A percentile compares a stretch with the other conserved stretches of the same genome.
Evolutionary conservation across 805 yeast genomes (phyloP).

Genomic region (Lipomyces lipofer): DNA sequence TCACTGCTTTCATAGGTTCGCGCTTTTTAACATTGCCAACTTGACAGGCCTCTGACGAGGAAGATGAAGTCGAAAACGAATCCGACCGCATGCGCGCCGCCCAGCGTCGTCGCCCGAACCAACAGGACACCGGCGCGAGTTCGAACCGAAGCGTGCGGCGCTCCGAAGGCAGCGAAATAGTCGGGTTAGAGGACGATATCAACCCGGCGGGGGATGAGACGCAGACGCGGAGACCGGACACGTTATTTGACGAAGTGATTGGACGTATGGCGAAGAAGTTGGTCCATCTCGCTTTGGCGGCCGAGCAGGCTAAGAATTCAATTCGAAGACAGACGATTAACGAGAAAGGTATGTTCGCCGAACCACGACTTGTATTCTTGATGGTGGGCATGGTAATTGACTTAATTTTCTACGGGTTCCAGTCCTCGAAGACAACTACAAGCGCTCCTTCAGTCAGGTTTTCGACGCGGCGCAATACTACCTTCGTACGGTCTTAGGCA

Average conservation of each 20-base stretch:
- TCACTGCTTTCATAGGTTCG: too few relatives aligned
- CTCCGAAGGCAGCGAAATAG: too few relatives aligned
- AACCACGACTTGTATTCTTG: background rate
- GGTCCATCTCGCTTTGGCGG: conserved; percentile 21
- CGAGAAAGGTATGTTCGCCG: conserved; percentile 23
- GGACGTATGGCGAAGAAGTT: conserved; percentile 28
- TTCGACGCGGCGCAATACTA: conserved; percentile 16
- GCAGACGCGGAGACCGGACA: too few relatives aligned
- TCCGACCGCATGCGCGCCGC: too few relatives aligned
- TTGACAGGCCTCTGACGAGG: too few relatives aligned
- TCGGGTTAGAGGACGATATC: too few relatives aligned
- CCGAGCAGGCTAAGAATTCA: conserved; percentile 16
- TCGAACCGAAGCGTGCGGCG: too few relatives aligned
- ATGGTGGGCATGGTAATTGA: background rate
- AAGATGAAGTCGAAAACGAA: background rate
- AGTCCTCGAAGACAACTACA: conserved; percentile 24
- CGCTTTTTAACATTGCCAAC: too few relatives aligned
- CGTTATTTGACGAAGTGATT: background rate
- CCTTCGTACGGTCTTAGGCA: conserved; percentile 11
- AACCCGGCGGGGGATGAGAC: too few relatives aligned
- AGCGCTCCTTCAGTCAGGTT: conserved; percentile 18
- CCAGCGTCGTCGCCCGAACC: too few relatives aligned
- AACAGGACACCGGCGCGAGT: too few relatives aligned
- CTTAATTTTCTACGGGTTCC: background rate
- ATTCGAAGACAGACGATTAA: conserved; percentile 18